Evolutionary conservation across 1,139 yeast species (phyloP).

Genomic region (Nakaseomyces bracarensis): DNA sequence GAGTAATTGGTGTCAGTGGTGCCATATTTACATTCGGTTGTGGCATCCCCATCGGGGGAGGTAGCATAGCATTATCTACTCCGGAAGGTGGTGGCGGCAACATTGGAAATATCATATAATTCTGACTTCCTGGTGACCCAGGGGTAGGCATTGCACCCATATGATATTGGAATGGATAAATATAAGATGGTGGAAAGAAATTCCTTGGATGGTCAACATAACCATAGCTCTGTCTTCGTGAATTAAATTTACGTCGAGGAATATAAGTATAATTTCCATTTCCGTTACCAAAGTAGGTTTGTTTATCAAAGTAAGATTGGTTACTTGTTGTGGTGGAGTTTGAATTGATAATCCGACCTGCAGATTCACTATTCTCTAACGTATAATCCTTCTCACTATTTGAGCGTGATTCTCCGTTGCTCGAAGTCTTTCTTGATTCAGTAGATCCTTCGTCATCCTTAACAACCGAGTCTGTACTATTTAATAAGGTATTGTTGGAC

Average conservation of each 20-base stretch:
- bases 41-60: constrained; percentile 6
- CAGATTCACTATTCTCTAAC: neutral
- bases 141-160: constrained; percentile 22
- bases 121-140: constrained; percentile 17
- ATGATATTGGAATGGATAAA: constrained; percentile 29
- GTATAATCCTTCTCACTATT: neutral
- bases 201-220: constrained; percentile 20
- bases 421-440: neutral
- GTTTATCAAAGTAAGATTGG: constrained; percentile 16
- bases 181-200: constrained; percentile 26
- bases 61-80: constrained; percentile 10
- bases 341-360: constrained; percentile 1
- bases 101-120: constrained; percentile 29
- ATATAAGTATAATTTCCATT: constrained; percentile 2
- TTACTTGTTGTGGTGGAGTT: neutral
- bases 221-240: constrained; percentile 10
- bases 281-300: constrained; percentile 26
- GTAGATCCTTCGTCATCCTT: neutral
- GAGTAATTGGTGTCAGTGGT: neutral
- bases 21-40: constrained; percentile 2
- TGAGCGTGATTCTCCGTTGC: neutral
- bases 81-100: constrained; percentile 25
- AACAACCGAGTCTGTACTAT: neutral
- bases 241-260: constrained; percentile 10
- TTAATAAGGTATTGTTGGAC: neutral